Conservation (phyloP, 192 early-diverging fungal species). For the Entrophospora sp. region DNA sequence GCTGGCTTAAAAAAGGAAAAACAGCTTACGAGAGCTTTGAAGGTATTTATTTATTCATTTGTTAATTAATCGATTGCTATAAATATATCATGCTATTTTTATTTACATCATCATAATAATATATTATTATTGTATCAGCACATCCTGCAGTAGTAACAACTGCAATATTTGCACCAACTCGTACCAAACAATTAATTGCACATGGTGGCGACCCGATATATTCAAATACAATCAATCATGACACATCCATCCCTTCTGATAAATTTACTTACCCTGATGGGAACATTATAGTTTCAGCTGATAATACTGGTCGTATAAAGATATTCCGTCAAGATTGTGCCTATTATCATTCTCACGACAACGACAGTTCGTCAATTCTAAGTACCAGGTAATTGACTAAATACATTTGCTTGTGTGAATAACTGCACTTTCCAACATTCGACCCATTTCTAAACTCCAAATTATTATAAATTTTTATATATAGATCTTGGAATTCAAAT, state of each 20-base stretch:
- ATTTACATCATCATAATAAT: constrained; percentile 14
- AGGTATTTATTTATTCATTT: constrained; percentile 14
- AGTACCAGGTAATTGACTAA: neutral
- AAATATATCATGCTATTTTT: neutral
- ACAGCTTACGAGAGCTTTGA: constrained; percentile 27
- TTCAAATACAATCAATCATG: constrained; percentile 26
- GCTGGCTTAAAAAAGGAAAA: constrained; percentile 23
- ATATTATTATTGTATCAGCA: constrained; percentile 27
- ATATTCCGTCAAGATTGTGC: constrained; percentile 57
- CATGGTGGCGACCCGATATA: constrained; percentile 46
- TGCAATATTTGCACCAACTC: constrained; percentile 55
- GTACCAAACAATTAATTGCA: constrained; percentile 50
- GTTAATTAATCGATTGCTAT: neutral
- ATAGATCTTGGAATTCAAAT: constrained; percentile 13
- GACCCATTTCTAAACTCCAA: too few relatives aligned
- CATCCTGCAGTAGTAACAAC: constrained; percentile 47
- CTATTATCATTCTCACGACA: constrained; percentile 15
- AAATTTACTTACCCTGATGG: constrained; percentile 32
- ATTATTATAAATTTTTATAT: too few relatives aligned
- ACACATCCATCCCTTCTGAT: constrained; percentile 2
- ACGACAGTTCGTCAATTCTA: neutral
- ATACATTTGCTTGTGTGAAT: neutral
- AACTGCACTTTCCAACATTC: neutral
- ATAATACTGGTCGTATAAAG: constrained; percentile 50
- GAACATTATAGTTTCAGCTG: constrained; percentile 57